A percentile compares a stretch with the other conserved stretches of the same genome.
Conservation (phyloP, 306 rosid genomes). For the Calophaca sinica region DNA sequence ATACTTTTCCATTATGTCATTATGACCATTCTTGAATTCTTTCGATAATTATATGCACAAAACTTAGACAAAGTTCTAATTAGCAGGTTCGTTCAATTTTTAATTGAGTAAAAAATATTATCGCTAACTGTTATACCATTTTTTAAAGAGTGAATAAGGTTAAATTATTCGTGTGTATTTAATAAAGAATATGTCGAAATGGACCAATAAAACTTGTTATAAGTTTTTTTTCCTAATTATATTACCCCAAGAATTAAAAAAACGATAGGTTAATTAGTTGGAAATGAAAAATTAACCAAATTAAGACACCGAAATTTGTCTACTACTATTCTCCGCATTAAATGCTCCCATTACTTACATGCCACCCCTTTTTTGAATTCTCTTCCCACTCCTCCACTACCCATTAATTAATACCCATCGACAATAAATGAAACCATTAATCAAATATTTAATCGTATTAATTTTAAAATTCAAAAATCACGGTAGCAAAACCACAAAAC, state of each 20-base stretch:
- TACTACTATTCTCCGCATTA: slow-evolving; percentile 56
- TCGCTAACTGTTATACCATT: no score
- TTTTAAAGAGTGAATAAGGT: no score
- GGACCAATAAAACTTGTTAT: no score
- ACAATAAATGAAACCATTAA: slow-evolving; percentile 66
- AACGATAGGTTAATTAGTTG: slow-evolving; percentile 9
- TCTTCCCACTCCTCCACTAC: slow-evolving; percentile 68
- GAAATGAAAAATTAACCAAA: slow-evolving; percentile 38
- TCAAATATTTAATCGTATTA: slow-evolving; percentile 26
- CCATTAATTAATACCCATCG: slow-evolving; percentile 63
- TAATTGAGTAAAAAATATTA: no score
- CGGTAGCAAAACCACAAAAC: slow-evolving; percentile 43
- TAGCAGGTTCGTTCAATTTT: no score
- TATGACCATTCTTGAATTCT: slow-evolving; percentile 41
- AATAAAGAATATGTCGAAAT: no score
- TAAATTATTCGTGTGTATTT: no score
- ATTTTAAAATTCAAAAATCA: slow-evolving; percentile 44
- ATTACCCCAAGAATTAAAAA: slow-evolving; percentile 37
- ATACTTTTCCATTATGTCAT: slow-evolving; percentile 33
- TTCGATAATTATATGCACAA: slow-evolving; percentile 32
- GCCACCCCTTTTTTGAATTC: slow-evolving; percentile 68
- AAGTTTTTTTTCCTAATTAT: slow-evolving; percentile 15
- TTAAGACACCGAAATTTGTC: slow-evolving; percentile 49
- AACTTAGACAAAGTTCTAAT: no score
- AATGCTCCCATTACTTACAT: slow-evolving; percentile 71